Evolutionary conservation across 371 early-diverging fungal genomes (phyloP), one percentile per base, ranked within the genome.

Genomic region (Zopfochytrium polystomum): DNA sequence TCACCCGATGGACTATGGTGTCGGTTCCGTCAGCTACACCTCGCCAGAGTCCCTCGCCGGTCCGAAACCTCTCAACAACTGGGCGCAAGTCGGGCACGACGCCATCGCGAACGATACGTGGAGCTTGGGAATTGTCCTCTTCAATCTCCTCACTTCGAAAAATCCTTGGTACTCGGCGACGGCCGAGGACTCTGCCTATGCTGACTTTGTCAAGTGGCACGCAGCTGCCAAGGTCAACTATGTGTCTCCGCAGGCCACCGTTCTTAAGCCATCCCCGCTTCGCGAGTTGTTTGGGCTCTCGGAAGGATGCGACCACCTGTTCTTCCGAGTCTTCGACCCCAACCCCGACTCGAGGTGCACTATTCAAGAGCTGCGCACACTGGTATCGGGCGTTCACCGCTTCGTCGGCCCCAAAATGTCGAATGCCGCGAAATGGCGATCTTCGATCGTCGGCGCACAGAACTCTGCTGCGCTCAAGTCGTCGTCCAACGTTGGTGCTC

Each of bases 11-110:
- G 94, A 95, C 49, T 87, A 87, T 63, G 95, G 96, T 1, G 89
- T 91, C 68, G 97, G 97, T 7, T 88, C 90, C n/a, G 87, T 90
- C 0, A 88, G 89, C 68, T 97, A 96, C 73, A 91, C 93, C 77
- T 89, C 92, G 15, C 97, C 97, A 53, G 94, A 93, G 47, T 71
- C 67, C 33, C 66, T 75, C 15, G 88, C 86, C 27, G 86, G 84
- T 18, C 74, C 83, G 33, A 57, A 63, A 73, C 42, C 25, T 1
- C 71, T 32, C 70, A 61, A 22, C 80, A 31, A 72, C 74, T 52
- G 22, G n/a, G 7, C 4, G 11, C 27, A 27, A 49, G 5, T 3
- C 59, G 65, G 60, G 34, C 89, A 89, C 64, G 76, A 77, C 45
- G 76, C 88, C 5, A 79, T 87, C 42, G 82, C 85, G 34, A 84